Evolutionary conservation across 768 basidiomycete genomes (phyloP).

Genomic region (Boletus insuetus): DNA sequence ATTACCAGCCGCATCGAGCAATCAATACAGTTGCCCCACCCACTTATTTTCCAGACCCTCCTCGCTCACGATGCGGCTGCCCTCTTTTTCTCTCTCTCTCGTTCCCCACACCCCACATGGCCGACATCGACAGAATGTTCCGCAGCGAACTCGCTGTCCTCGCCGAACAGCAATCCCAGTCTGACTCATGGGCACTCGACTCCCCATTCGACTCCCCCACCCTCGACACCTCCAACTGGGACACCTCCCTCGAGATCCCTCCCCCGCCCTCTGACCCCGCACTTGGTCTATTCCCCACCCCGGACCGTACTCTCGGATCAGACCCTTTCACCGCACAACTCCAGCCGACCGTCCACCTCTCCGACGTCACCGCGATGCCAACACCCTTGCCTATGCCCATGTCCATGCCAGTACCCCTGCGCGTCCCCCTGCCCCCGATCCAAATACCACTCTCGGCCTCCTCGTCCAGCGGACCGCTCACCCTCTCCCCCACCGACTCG

Average conservation of each 20-base stretch:
- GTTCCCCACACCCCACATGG: slow-evolving; percentile 18
- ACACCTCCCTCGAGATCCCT: background rate
- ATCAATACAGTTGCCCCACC: slow-evolving; percentile 14
- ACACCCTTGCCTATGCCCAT: background rate
- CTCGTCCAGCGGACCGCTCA: background rate
- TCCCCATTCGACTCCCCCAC: background rate
- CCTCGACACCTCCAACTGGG: background rate
- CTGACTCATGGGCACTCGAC: slow-evolving; percentile 7
- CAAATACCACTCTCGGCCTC: slow-evolving; percentile 9
- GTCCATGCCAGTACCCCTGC: background rate
- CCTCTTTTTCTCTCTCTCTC: background rate
- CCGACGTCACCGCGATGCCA: slow-evolving; percentile 12
- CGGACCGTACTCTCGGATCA: slow-evolving; percentile 17
- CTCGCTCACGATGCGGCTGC: slow-evolving; percentile 18
- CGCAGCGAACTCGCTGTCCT: slow-evolving; percentile 16
- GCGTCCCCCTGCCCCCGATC: background rate
- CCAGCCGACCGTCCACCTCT: slow-evolving; percentile 26
- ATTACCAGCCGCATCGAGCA: slow-evolving; percentile 1
- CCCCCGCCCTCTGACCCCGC: background rate
- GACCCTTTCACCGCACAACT: background rate
- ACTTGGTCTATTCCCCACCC: slow-evolving; percentile 13
- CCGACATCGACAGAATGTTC: slow-evolving; percentile 26
- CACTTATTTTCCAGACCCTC: slow-evolving; percentile 1
- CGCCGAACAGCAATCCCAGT: slow-evolving; percentile 3
- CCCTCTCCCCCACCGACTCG: slow-evolving; percentile 2